Evolutionary conservation across 768 basidiomycete genomes (phyloP).

Genomic region (Phaeotremella fagi): DNA sequence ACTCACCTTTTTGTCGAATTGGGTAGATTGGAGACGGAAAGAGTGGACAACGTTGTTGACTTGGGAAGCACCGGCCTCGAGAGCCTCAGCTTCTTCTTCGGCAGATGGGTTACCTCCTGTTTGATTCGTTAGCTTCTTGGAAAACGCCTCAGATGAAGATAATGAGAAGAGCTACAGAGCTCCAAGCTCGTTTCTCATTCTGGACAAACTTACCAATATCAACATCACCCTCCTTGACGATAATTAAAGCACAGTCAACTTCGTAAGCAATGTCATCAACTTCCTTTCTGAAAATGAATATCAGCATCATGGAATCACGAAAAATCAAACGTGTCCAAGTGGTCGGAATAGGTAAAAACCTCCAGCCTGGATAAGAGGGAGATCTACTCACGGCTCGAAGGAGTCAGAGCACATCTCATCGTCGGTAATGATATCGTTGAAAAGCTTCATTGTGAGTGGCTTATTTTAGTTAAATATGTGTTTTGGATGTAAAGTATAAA

Average conservation of each 20-base stretch:
- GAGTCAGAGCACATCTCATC: constrained; percentile 97
- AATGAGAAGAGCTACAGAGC: too few relatives aligned
- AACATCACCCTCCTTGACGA: constrained; percentile 70
- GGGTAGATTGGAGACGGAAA: constrained; percentile 75
- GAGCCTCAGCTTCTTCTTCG: constrained; percentile 74
- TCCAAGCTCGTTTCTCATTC: too few relatives aligned
- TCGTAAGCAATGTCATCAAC: constrained; percentile 78
- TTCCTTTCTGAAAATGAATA: constrained; percentile 56
- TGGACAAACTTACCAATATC: constrained; percentile 80
- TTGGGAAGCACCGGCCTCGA: constrained; percentile 68
- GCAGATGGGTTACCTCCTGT: constrained; percentile 82
- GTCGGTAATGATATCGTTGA: constrained; percentile 56
- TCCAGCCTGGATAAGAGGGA: too few relatives aligned
- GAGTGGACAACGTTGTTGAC: constrained; percentile 91
- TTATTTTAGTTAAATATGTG: neutral
- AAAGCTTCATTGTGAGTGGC: constrained; percentile 46
- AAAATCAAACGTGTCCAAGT: neutral
- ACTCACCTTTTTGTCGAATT: constrained; percentile 77
- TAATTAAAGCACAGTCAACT: constrained; percentile 71
- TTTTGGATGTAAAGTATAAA: too few relatives aligned
- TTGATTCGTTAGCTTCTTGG: neutral
- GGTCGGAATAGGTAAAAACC: too few relatives aligned
- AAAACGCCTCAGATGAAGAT: too few relatives aligned
- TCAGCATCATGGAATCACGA: neutral
- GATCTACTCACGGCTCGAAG: constrained; percentile 65